Base-by-base conservation (phyloP, 164 flowering plant genomes). In the Kingdonia uniflora region DNA sequence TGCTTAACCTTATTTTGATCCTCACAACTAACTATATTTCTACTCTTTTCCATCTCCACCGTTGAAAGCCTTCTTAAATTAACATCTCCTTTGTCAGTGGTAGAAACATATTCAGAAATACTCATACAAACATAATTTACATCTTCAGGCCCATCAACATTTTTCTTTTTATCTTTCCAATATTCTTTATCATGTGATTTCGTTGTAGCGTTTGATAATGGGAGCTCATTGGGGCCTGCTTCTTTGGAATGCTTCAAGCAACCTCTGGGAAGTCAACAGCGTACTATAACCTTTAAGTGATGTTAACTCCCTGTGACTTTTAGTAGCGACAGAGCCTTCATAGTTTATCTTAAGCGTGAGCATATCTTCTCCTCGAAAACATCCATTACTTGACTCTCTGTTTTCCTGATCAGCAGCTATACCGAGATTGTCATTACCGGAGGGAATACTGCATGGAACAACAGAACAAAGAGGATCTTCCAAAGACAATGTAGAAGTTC, bases 401-500 rank as follows among this genome's bases (percentile, higher is more conserved):
- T 17, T 42, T 46, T 61, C 60, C 46, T 51, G 67, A 58, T 51
- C 51, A 52, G 49, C 26, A 59, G 43, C 47, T 47, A 51, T 48
- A 19, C 29, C 15, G 4, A 61, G 55, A 58, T 42, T 42, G 1
- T 49, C 64, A 61, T 60, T 57, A 35, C 71, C 83, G 22, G 69
- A 47, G 53, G 79, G 59, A 59, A 82, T 66, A 57, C 97, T 86
- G 70, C 94, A 86, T 13, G 94, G 92, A 48, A 90, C 95, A 66
- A 81, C 50, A 29, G 97, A 90, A 69, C 97, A 90, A 47, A 90
- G 87, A 70, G 94, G 91, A 67, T 90, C 97, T 0, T 51, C 56
- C 54, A 69, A 64, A 16, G 80, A 78, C n/a, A 69, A 52, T 65
- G 59, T 59, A 54, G 82, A 67, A 33, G 72, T 71, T 57, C 54